These are phyloP conservation scores for Neonothopanus nambi DNA, from an alignment of 1,284 basidiomycete species.

Conservation along the genomic window DNA sequence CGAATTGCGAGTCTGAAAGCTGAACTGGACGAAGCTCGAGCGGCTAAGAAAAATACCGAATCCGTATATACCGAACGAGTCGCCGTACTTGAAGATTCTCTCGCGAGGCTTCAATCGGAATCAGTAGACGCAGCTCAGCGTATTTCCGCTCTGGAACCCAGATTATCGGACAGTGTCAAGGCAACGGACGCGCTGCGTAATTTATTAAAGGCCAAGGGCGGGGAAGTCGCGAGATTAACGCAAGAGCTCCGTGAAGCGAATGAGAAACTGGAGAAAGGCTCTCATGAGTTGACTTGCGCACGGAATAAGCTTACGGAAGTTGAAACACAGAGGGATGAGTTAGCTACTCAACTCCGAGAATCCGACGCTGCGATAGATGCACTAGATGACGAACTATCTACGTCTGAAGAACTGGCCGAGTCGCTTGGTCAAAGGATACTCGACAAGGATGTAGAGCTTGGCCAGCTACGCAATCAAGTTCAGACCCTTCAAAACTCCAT, in stretches of 20 bases:
- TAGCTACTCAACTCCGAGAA: no score
- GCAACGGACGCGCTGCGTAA: conserved; percentile 16
- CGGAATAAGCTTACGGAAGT: conserved; percentile 11
- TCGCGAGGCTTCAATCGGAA: background rate
- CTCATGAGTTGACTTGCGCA: conserved; percentile 6
- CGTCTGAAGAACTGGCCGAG: background rate
- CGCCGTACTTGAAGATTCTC: background rate
- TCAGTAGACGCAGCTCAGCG: background rate
- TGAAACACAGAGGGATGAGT: background rate
- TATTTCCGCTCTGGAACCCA: background rate
- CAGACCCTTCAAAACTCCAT: background rate
- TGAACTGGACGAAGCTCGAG: background rate
- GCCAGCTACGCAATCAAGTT: background rate
- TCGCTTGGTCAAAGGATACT: conserved; percentile 14
- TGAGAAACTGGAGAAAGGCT: conserved; percentile 8
- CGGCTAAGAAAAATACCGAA: background rate
- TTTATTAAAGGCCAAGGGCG: conserved; percentile 15
- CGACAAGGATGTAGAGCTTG: conserved; percentile 18
- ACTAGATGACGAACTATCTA: background rate
- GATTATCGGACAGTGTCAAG: background rate
- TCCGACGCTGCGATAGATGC: background rate
- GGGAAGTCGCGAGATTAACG: background rate
- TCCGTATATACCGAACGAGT: background rate
- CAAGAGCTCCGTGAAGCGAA: conserved; percentile 9
- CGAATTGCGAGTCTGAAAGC: background rate